Evolutionary conservation across 192 early-diverging fungal genomes (phyloP), one percentile per base, ranked within the genome.

Genomic region (Phycomyces nitens): DNA sequence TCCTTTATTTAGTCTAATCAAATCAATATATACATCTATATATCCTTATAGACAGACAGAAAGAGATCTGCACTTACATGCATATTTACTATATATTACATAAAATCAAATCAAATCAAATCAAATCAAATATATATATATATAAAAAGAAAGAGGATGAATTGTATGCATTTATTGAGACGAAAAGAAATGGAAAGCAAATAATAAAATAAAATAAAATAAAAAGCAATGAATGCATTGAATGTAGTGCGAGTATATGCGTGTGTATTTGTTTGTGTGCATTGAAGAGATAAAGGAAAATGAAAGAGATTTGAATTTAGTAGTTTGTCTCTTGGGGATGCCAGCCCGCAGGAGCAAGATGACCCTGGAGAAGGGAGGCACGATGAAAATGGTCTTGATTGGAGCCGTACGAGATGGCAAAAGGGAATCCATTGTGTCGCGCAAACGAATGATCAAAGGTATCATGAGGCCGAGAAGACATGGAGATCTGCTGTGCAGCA

Each of bases 341-440:
- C 44, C 44, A 47, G 44, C 44, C 44, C 18, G 44, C 18, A 47
- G 44, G 44, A 47, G 44, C 18, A 47, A 47, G 44, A 47, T 47
- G 44, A 18, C 44, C 44, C 44, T 47, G 44, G 18, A 47, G 44
- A 47, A 47, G 44, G 18, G 44, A 18, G 44, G 44, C 18, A 18
- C 44, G 44, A 18, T 47, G 44, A 47, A 47, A 47, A n/a, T 47
- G 44, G 44, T 47, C 44, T 47, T 47, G 44, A 18, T 47, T 47
- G 15, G 44, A 47, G 12, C 15, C 44, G 18, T 47, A 47, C 15
- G 44, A 18, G 2, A 47, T 47, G 11, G 44, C 44, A 47, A 47
- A 47, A 6, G 44, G 18, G 11, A 47, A 47, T 14, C 44, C 44
- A 47, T 47, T 47, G 44, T 47, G 44, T 47, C 44, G 44, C 12